Evolutionary conservation across 768 basidiomycete genomes (phyloP).

Genomic region (Tulasnella sp.): DNA sequence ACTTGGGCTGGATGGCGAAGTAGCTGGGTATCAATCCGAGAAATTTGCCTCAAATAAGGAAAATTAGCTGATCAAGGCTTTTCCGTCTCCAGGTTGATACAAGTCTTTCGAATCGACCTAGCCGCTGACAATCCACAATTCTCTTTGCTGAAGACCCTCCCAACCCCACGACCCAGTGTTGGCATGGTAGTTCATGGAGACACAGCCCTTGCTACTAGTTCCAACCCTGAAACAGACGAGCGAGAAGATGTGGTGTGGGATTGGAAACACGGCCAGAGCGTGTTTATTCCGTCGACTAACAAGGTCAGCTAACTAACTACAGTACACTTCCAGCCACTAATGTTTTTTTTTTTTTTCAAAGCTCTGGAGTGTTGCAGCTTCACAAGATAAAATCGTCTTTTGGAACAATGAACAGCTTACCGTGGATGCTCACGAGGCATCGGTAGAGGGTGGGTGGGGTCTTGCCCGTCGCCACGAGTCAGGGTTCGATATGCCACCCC

Average conservation of each 20-base stretch:
- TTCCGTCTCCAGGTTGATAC: too few relatives aligned
- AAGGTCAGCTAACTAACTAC: too few relatives aligned
- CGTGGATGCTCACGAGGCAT: neutral
- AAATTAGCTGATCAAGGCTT: too few relatives aligned
- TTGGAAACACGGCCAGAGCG: neutral
- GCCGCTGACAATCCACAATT: too few relatives aligned
- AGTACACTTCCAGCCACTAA: neutral
- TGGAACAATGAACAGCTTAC: neutral
- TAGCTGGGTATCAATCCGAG: too few relatives aligned
- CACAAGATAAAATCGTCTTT: neutral
- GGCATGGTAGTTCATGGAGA: neutral
- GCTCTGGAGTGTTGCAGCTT: neutral
- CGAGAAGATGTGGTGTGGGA: neutral
- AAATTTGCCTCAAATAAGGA: too few relatives aligned
- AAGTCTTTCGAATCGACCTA: too few relatives aligned
- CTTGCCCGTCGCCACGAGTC: neutral
- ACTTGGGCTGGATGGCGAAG: too few relatives aligned
- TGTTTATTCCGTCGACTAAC: neutral
- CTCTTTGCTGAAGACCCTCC: too few relatives aligned
- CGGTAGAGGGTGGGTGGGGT: neutral
- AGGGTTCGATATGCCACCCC: neutral
- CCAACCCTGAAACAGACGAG: neutral
- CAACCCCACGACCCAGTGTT: neutral
- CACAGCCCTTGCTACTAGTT: neutral
- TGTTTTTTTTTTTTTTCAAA: neutral